Evolutionary conservation across 2,329 filamentous ascomycete species (phyloP), one percentile per base, ranked within the genome.

Genomic region (Emergomyces orientalis): DNA sequence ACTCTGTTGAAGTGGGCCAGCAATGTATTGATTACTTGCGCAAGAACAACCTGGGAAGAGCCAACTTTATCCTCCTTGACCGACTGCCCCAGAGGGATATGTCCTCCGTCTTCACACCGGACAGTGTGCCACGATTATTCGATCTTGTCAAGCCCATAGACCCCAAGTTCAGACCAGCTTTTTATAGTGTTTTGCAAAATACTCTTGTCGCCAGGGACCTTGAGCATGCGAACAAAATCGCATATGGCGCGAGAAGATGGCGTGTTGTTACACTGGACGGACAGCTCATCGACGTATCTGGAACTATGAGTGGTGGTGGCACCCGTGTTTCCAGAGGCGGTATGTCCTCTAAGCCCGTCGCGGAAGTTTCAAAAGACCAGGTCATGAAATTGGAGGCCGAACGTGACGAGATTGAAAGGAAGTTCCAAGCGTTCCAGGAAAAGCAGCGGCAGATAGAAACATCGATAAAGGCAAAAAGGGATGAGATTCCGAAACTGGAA

Each of bases 221-320:
- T 17, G 87, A 90, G n/a, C 94, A 99, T 74, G 95, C 94, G 1
- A 97, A 97, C 76, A 87, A 94, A 56, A 97, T 99, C 67, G 94
- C 94, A 8, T 99, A 97, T 71, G 93, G 94, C 51, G 90, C 90
- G 55, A 90, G 87, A 79, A 82, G 94, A 74, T 99, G 94, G 94
- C 87, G 94, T 67, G 94, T 99, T 2, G 94, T 99, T 49, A 99
- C 94, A 0, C 84, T 99, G 1, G 91, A 92, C 65, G 94, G 94
- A 58, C 92, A 97, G 75, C 83, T 99, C 60, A 97, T 99, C 68
- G 94, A 99, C 78, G 95, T 95, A 74, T 97, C 93, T 0, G 94
- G 94, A 81, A 97, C 94, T 43, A 97, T 99, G 94, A 96, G 90
- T 63, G 94, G 94, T 80, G 94, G 94, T 81, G 94, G 94, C 63